Conservation (phyloP, 805 yeast genomes). For the Pichia paraexigua region DNA sequence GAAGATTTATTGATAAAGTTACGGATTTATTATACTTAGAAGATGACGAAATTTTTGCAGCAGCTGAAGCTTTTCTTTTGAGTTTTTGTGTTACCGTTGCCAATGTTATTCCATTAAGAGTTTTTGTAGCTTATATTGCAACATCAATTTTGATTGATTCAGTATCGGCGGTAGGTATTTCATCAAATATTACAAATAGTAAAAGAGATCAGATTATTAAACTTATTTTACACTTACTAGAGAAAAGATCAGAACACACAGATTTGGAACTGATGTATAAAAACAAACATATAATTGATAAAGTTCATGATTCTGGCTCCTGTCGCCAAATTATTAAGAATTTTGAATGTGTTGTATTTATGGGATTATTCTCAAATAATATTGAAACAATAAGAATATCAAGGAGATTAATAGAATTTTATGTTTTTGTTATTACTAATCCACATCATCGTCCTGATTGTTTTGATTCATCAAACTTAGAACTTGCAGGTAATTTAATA, state of each 20-base stretch:
- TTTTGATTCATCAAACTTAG: conserved; percentile 25
- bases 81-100: conserved; percentile 29
- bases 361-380: conserved; percentile 45
- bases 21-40: conserved; percentile 32
- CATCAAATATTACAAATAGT: conserved; percentile 16
- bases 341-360: conserved; percentile 43
- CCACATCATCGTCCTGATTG: conserved; percentile 19
- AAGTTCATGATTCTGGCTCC: conserved; percentile 18
- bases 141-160: conserved; percentile 31
- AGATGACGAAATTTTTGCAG: conserved; percentile 28
- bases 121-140: conserved; percentile 32
- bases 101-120: conserved; percentile 21
- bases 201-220: conserved; percentile 30
- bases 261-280: conserved; percentile 7
- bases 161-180: conserved; percentile 26
- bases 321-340: conserved; percentile 31
- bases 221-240: conserved; percentile 33
- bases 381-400: conserved; percentile 42
- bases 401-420: conserved; percentile 31
- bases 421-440: conserved; percentile 16
- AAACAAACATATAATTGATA: conserved; percentile 2
- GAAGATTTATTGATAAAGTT: conserved; percentile 25
- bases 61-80: conserved; percentile 30
- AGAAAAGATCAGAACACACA: conserved; percentile 25
- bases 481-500: conserved; percentile 36